Conservation (phyloP, 2,329 filamentous ascomycete genomes). For the Aspergillus hortae region DNA sequence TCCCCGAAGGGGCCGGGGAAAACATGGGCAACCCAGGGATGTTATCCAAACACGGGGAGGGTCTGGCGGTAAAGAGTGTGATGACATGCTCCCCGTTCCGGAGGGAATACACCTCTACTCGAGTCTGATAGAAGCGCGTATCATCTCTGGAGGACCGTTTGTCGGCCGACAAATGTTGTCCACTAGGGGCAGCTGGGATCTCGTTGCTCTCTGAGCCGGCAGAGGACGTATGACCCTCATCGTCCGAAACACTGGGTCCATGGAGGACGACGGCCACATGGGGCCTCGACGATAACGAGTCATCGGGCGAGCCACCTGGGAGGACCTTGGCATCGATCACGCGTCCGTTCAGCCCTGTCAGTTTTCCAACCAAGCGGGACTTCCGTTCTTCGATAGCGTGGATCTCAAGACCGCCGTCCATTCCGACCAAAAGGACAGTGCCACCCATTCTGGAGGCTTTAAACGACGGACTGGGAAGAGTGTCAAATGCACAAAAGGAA, state of each 20-base stretch:
- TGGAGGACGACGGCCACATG: conserved; percentile 78
- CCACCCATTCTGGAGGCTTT: conserved; percentile 35
- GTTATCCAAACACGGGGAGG: conserved; percentile 55
- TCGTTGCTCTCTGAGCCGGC: conserved; percentile 35
- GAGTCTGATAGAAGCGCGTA: conserved; percentile 65
- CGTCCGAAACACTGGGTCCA: conserved; percentile 60
- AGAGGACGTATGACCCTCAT: conserved; percentile 31
- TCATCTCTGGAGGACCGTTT: conserved; percentile 26
- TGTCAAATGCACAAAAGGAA: conserved; percentile 80
- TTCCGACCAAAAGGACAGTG: conserved; percentile 75
- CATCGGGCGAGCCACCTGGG: conserved; percentile 59
- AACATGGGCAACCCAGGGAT: conserved; percentile 61
- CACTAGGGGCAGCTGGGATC: conserved; percentile 23
- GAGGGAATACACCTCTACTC: conserved; percentile 84
- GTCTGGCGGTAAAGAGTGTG: conserved; percentile 70
- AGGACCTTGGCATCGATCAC: conserved; percentile 81
- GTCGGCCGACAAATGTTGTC: conserved; percentile 19
- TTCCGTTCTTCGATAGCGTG: conserved; percentile 70
- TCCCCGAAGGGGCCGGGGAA: conserved; percentile 67
- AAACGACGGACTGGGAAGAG: conserved; percentile 49
- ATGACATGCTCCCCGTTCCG: conserved; percentile 68
- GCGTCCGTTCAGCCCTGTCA: conserved; percentile 74
- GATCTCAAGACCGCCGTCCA: conserved; percentile 75
- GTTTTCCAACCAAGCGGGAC: conserved; percentile 63
- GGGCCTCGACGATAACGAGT: conserved; percentile 59